Evolutionary conservation across 2,329 filamentous ascomycete species (phyloP), one percentile per base, ranked within the genome.

Genomic region (Colletotrichum sp.): DNA sequence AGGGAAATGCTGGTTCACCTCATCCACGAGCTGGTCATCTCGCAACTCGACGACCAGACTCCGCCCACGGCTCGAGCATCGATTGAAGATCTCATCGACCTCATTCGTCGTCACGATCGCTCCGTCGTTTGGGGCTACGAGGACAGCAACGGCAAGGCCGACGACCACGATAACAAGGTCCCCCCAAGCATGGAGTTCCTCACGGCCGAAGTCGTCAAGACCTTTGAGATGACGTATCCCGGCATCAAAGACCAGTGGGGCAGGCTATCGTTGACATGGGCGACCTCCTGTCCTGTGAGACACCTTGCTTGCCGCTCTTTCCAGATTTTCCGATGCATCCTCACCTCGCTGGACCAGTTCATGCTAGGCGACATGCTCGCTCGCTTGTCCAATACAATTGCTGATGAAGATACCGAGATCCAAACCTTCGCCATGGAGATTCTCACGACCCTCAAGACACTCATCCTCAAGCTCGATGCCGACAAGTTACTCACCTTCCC

Each of bases 401-500:
- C 98, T 0, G 96, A 99, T 78, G 96, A 98, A 79, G 95, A 98
- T 81, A 91, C 93, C 0, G 96, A 99, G 85, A 98, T 98, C 70
- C 95, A 98, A 81, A 96, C 96, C 0, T 99, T 99, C 81, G 98
- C 97, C 0, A 96, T 99, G 93, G 98, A 99, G 83, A 99, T 99
- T 73, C 85, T 99, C 69, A 98, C 96, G 0, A 99, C 98, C 0
- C 85, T 99, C 68, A 96, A 98, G 82, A 96, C 96, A 0, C 94
- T 99, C 60, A 98, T 99, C 73, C 91, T 93, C 79, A 97, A 96
- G 71, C 87, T 99, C 32, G 93, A 96, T 24, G 90, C 94, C 1
- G 91, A 94, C 49, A 94, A 96, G 82, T 89, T 99, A 3, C 85
- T 98, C 64, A 92, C 93, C n/a, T 98, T 98, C 79, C 97, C 97